Evolutionary conservation across 2,329 filamentous ascomycete species (phyloP).

Genomic region (Apiospora sp.): DNA sequence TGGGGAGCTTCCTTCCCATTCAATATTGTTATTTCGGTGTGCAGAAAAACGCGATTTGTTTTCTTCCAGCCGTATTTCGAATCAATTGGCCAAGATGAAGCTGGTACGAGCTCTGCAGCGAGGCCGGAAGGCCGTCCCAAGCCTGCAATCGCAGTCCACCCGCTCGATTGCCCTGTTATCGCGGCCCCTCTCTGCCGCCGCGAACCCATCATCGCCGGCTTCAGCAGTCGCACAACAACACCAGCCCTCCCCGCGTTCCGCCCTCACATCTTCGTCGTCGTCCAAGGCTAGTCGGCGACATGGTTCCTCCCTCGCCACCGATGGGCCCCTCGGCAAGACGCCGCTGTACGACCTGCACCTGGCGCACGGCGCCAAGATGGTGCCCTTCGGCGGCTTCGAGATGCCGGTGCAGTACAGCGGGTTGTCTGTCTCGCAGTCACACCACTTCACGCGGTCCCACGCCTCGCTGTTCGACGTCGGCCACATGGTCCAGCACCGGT

Average conservation of each 20-base stretch:
- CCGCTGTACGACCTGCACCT: constrained; percentile 82
- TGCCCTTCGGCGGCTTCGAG: constrained; percentile 90
- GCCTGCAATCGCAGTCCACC: constrained; percentile 30
- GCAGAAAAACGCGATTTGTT: not conserved
- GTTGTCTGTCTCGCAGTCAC: constrained; percentile 81
- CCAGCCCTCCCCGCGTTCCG: not conserved
- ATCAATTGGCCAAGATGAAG: constrained; percentile 37
- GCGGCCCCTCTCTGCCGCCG: constrained; percentile 11
- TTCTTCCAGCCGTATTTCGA: no score
- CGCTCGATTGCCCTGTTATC: constrained; percentile 10
- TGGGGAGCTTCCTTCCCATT: not conserved
- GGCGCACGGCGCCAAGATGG: constrained; percentile 86
- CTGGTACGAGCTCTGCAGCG: constrained; percentile 32
- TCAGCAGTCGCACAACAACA: not conserved
- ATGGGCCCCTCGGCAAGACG: constrained; percentile 62
- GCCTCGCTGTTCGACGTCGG: constrained; percentile 94
- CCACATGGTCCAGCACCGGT: constrained; percentile 93
- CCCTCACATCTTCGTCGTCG: not conserved
- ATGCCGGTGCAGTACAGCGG: constrained; percentile 91
- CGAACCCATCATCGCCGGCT: not conserved
- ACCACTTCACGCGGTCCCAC: constrained; percentile 87
- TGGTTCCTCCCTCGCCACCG: constrained; percentile 10
- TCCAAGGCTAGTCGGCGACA: not conserved
- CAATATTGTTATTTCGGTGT: not conserved
- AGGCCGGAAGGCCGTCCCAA: constrained; percentile 33